Conservation (phyloP, 257 asterid genomes). For the Sherardia arvensis region DNA sequence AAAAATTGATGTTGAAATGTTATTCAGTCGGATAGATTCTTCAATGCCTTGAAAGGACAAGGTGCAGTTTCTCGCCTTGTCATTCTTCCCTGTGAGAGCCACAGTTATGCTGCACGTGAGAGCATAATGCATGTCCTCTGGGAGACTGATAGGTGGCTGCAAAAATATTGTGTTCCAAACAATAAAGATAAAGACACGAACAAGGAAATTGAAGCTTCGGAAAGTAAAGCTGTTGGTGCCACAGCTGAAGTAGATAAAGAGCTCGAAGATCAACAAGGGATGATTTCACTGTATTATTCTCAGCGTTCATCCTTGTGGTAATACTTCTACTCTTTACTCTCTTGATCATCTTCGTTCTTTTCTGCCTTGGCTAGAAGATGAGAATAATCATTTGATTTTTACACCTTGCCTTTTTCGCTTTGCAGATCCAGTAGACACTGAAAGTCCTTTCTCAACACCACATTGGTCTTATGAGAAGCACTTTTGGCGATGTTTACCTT, state of each 20-base stretch:
- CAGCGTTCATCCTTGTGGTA: constrained; percentile 69
- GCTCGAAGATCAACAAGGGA: constrained; percentile 30
- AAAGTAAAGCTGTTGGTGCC: constrained; percentile 45
- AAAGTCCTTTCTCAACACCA: neutral
- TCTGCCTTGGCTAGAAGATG: neutral
- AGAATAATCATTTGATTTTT: neutral
- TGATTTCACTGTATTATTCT: constrained; percentile 19
- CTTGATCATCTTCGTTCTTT: neutral
- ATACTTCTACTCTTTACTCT: neutral
- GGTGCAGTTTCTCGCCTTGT: constrained; percentile 93
- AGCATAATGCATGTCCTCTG: constrained; percentile 97
- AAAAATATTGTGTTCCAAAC: constrained; percentile 47
- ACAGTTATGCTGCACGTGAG: constrained; percentile 89
- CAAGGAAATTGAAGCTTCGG: constrained; percentile 23
- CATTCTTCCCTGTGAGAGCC: constrained; percentile 91
- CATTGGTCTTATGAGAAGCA: neutral
- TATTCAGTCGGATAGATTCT: constrained; percentile 87
- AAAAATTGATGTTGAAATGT: neutral
- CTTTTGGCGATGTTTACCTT: neutral
- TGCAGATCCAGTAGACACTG: neutral
- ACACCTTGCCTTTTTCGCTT: neutral
- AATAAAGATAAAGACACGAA: constrained; percentile 27
- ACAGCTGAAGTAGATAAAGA: constrained; percentile 56
- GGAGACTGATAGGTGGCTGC: constrained; percentile 99
- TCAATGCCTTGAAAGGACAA: constrained; percentile 90